Evolutionary conservation across 106 monocot species (phyloP).

Genomic region (Acanthochlamys bracteata): DNA sequence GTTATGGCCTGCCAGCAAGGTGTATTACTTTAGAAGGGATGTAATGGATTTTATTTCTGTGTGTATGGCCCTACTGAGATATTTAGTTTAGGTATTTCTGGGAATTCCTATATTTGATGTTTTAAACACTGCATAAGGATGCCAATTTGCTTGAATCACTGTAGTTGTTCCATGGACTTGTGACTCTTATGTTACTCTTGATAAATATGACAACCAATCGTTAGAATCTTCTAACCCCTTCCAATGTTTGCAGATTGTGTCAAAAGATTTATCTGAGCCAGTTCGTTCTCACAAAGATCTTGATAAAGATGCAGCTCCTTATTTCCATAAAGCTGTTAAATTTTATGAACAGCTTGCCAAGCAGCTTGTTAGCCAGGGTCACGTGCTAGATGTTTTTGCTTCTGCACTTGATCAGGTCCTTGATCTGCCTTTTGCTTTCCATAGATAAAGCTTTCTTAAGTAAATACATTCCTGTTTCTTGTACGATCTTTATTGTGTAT

Average conservation of each 20-base stretch:
- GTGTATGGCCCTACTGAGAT: too few relatives aligned
- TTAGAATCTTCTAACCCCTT: neutral
- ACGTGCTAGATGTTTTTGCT: conserved; percentile 93
- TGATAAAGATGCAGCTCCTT: conserved; percentile 87
- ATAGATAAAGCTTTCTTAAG: neutral
- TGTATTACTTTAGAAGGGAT: too few relatives aligned
- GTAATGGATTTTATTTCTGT: too few relatives aligned
- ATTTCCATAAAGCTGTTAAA: conserved; percentile 95
- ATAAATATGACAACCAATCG: neutral
- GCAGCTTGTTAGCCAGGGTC: conserved; percentile 93
- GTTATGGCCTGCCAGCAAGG: too few relatives aligned
- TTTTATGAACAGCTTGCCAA: conserved; percentile 91
- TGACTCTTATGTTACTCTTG: too few relatives aligned
- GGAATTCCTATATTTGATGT: too few relatives aligned
- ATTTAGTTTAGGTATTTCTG: too few relatives aligned
- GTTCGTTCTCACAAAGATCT: conserved; percentile 98
- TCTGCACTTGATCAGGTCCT: conserved; percentile 95
- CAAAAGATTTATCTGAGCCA: conserved; percentile 92
- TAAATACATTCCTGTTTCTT: neutral
- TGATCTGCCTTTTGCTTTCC: neutral
- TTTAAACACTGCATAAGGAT: too few relatives aligned
- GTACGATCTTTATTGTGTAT: neutral
- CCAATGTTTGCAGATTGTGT: conserved; percentile 65
- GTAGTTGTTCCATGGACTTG: too few relatives aligned
- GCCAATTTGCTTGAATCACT: too few relatives aligned